These are phyloP conservation scores for Arthrobotrys conoides DNA, from an alignment of 2,329 filamentous ascomycete species.

Conservation along the genomic window DNA sequence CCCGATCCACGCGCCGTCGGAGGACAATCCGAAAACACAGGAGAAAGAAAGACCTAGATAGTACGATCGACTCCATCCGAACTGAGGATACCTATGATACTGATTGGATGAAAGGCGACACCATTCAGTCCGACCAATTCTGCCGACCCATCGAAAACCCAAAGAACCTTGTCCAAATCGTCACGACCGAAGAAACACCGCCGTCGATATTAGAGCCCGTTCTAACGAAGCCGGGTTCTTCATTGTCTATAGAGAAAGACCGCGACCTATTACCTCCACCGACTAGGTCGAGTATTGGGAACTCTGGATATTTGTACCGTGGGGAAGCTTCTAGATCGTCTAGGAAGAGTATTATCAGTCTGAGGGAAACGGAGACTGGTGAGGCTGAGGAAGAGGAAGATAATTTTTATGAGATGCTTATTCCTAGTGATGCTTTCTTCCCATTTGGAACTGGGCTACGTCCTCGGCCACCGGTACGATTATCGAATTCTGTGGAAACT, in stretches of 20 bases:
- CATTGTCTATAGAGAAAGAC: constrained; percentile 26
- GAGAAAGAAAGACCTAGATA: constrained; percentile 32
- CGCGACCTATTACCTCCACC: constrained; percentile 3
- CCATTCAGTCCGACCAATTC: constrained; percentile 41
- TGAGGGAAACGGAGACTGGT: constrained; percentile 39
- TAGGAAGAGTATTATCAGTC: constrained; percentile 44
- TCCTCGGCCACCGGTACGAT: constrained; percentile 33
- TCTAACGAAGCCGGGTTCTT: constrained; percentile 22
- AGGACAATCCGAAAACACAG: constrained; percentile 37
- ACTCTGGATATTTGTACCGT: constrained; percentile 20
- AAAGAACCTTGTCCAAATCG: constrained; percentile 14
- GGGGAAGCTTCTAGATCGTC: constrained; percentile 28
- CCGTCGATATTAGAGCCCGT: constrained; percentile 6
- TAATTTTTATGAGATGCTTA: constrained; percentile 58
- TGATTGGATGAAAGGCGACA: constrained; percentile 52
- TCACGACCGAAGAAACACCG: constrained; percentile 25
- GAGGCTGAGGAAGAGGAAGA: constrained; percentile 50
- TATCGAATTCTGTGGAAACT: constrained; percentile 11
- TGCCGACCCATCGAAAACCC: constrained; percentile 16
- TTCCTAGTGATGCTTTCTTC: constrained; percentile 59
- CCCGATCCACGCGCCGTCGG: constrained; percentile 9
- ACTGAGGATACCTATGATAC: constrained; percentile 53
- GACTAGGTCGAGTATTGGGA: constrained; percentile 23
- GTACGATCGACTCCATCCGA: constrained; percentile 42
- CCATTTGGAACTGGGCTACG: constrained; percentile 46